phyloP scores from a whole-genome alignment of 257 asterid species.

The Anisodus tanguticus region DNA sequence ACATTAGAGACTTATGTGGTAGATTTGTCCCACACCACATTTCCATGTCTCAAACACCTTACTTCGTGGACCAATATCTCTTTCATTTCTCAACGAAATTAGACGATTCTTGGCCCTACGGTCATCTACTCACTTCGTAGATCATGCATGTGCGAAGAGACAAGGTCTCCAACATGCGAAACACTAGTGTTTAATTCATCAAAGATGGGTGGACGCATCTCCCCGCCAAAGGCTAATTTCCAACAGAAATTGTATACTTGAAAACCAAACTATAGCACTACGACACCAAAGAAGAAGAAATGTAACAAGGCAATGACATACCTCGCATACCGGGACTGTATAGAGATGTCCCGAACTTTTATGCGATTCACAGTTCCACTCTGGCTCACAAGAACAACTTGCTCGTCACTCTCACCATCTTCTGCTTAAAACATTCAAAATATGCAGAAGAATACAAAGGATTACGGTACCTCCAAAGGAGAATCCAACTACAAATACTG shows the following conservation, averaged over 20 bases:
- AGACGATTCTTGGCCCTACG: too few relatives aligned
- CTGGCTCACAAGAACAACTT: slow-evolving; percentile 95
- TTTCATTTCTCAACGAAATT: too few relatives aligned
- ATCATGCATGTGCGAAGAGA: too few relatives aligned
- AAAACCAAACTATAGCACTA: background rate
- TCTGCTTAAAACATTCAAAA: slow-evolving; percentile 47
- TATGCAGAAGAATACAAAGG: background rate
- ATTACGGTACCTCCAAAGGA: slow-evolving; percentile 69
- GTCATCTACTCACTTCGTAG: too few relatives aligned
- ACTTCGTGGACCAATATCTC: too few relatives aligned
- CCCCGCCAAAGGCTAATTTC: too few relatives aligned
- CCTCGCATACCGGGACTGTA: slow-evolving; percentile 97
- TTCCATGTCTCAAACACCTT: too few relatives aligned
- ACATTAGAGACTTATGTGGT: too few relatives aligned
- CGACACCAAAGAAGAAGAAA: background rate
- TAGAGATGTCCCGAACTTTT: slow-evolving; percentile 89
- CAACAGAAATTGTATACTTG: slow-evolving; percentile 8
- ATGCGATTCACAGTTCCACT: slow-evolving; percentile 98
- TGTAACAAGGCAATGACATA: slow-evolving; percentile 29
- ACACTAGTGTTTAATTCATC: too few relatives aligned
- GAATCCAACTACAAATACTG: slow-evolving; percentile 90
- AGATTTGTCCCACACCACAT: too few relatives aligned
- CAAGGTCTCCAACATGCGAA: too few relatives aligned
- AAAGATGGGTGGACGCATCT: too few relatives aligned
- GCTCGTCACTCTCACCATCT: slow-evolving; percentile 96